Percentiles rank a stretch among this genome's conserved stretches.
Evolutionary conservation across 2,329 filamentous ascomycete species (phyloP).

Genomic region (Pseudogymnoascus sp.): DNA sequence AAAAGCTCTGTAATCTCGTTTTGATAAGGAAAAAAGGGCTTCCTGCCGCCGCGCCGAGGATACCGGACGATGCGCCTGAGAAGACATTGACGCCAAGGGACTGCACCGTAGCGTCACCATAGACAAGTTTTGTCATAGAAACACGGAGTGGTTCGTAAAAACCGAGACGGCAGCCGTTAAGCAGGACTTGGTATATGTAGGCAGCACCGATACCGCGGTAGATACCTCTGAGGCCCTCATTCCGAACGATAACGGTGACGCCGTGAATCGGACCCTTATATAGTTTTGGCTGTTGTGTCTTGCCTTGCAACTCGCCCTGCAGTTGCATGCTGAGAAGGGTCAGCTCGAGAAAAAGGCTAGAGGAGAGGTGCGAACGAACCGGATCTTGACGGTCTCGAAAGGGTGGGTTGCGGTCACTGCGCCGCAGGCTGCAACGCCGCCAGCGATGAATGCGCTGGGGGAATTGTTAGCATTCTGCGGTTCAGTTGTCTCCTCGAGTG

Average conservation of each 20-base stretch:
- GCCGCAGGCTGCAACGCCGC: slow-evolving; percentile 92
- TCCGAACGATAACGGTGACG: slow-evolving; percentile 77
- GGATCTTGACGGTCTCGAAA: slow-evolving; percentile 98
- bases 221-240: slow-evolving; percentile 79
- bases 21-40: slow-evolving; percentile 98
- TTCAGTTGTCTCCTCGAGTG: background rate
- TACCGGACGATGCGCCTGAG: slow-evolving; percentile 77
- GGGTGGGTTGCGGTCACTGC: slow-evolving; percentile 96
- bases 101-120: slow-evolving; percentile 66
- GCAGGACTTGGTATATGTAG: slow-evolving; percentile 90
- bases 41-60: slow-evolving; percentile 85
- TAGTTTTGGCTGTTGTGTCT: slow-evolving; percentile 73
- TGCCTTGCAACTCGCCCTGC: slow-evolving; percentile 88
- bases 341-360: slow-evolving; percentile 5
- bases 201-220: slow-evolving; percentile 86
- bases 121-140: slow-evolving; percentile 58
- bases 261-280: slow-evolving; percentile 91
- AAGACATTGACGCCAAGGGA: slow-evolving; percentile 89
- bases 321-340: slow-evolving; percentile 65
- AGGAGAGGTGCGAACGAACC: slow-evolving; percentile 43
- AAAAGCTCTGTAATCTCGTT: slow-evolving; percentile 89
- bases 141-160: slow-evolving; percentile 95
- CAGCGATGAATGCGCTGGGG: slow-evolving; percentile 75
- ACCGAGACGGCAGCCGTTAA: slow-evolving; percentile 92
- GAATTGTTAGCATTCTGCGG: slow-evolving; percentile 17